A percentile compares a stretch with the other conserved stretches of the same genome.
Conservation (phyloP, 2,329 filamentous ascomycete genomes). For the Lachnellula suecica region DNA sequence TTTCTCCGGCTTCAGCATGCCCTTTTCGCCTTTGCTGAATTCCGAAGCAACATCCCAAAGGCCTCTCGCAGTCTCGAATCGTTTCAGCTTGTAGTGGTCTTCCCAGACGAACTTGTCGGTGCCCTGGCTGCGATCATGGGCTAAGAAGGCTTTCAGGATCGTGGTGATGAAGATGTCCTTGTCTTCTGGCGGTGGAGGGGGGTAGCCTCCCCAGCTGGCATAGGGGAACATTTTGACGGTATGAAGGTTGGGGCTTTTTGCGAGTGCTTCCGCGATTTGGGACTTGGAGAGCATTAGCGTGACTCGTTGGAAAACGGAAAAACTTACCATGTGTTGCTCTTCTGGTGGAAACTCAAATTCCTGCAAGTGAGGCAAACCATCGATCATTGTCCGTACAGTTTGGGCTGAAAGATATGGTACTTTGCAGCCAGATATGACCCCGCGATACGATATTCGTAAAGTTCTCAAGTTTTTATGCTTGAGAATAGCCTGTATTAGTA, state of each 20-base stretch:
- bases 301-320: no score
- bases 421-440: not conserved
- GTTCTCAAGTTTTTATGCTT: slow-evolving; percentile 4
- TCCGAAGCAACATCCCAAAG: not conserved
- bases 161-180: not conserved
- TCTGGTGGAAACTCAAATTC: slow-evolving; percentile 1
- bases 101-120: slow-evolving; percentile 2
- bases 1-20: not conserved
- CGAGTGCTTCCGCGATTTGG: slow-evolving; percentile 1
- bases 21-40: slow-evolving; percentile 2
- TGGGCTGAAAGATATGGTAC: not conserved
- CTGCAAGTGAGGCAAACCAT: not conserved
- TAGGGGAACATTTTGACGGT: slow-evolving; percentile 1
- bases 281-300: no score
- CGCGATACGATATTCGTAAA: not conserved
- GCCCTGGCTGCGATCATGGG: not conserved
- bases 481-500: not conserved
- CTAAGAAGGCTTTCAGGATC: slow-evolving; percentile 1
- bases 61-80: not conserved
- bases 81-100: slow-evolving; percentile 1
- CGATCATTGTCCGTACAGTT: not conserved
- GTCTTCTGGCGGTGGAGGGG: not conserved
- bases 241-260: not conserved
- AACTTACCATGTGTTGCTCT: not conserved
- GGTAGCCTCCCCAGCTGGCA: not conserved